Base-by-base conservation (phyloP, 495 filamentous ascomycete species). In the Penicillium goetzii region DNA sequence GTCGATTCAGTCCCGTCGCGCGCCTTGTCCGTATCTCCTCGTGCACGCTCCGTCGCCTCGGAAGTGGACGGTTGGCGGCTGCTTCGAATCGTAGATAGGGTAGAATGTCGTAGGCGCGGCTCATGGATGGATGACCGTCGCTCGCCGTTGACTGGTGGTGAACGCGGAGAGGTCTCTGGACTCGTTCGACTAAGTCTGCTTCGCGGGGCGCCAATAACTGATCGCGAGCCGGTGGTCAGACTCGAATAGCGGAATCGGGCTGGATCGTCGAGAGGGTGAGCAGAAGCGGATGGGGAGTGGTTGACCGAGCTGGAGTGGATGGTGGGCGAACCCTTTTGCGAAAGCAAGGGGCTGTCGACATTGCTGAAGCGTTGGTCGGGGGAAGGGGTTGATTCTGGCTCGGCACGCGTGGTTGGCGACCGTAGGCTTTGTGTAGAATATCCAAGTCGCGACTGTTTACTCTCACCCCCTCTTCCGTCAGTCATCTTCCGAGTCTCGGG, bases 1-100 rank as follows among this genome's bases (percentile, higher is more conserved):
- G 91, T 92, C 0, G 93, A 97, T 62, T 91, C 91, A 3, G 92
- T 93, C 34, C 85, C 86, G 65, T 89, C 85, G 4, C 78, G 76
- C 23, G 81, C 57, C 54, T 82, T 86, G 56, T 89, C 87, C 10
- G 80, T 72, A 10, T 79, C 80, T 28, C 64, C 61, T 25, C 64
- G 74, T 25, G 66, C 65, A 47, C 76, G 76, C 43, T 81, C 78
- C 1, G 73, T 78, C 59, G 57, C 77, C 59, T 75, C 84, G 75
- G 68, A 84, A 83, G 43, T 74, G 72, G 68, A 85, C 70, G 64
- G 78, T 71, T 68, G 85, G 72, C 59, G 81, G 74, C 68, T 87
- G 72, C 72, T 75, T 38, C 76, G 74, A 45, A 79, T 74, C 2
- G 78, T 76, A 47, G 86, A 86, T 25, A 89, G 74, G 58, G 80